A percentile compares a stretch with the other conserved stretches of the same genome.
Conservation (phyloP, 2,329 filamentous ascomycete species). For the Calonectria pseudoreteaudii region DNA sequence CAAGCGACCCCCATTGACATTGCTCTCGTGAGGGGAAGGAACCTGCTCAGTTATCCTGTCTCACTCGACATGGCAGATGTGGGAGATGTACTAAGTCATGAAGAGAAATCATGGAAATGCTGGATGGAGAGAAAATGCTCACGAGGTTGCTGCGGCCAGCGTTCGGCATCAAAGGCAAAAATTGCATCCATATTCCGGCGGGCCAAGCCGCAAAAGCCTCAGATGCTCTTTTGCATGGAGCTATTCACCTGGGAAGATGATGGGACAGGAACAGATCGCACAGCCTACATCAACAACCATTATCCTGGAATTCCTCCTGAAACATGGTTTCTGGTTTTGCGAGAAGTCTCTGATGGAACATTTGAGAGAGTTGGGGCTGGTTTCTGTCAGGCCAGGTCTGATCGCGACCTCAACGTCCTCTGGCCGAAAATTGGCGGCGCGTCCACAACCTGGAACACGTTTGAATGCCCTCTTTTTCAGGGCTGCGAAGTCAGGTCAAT, state of each 20-base stretch:
- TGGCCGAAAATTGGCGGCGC: not conserved
- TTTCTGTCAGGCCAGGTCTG: not conserved
- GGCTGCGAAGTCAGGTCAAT: not conserved
- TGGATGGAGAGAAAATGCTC: not conserved
- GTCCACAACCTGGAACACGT: not conserved
- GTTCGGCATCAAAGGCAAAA: not conserved
- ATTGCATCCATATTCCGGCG: not conserved
- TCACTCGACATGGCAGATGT: not conserved
- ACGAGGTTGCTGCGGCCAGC: not conserved
- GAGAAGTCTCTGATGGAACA: not conserved
- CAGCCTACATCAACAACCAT: not conserved
- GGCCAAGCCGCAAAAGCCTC: not conserved
- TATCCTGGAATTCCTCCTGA: not conserved
- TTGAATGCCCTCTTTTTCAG: not conserved
- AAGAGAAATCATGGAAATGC: not conserved
- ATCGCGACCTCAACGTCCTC: not conserved
- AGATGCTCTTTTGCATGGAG: not conserved
- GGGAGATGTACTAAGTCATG: not conserved
- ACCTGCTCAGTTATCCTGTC: not conserved
- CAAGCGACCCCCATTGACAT: not conserved
- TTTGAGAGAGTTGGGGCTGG: conserved; percentile 2
- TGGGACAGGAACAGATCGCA: not conserved
- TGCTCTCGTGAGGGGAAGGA: not conserved
- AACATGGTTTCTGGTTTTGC: not conserved
- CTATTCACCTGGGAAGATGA: conserved; percentile 1